Conservation (phyloP, 768 basidiomycete species). For the Kwoniella pini region DNA sequence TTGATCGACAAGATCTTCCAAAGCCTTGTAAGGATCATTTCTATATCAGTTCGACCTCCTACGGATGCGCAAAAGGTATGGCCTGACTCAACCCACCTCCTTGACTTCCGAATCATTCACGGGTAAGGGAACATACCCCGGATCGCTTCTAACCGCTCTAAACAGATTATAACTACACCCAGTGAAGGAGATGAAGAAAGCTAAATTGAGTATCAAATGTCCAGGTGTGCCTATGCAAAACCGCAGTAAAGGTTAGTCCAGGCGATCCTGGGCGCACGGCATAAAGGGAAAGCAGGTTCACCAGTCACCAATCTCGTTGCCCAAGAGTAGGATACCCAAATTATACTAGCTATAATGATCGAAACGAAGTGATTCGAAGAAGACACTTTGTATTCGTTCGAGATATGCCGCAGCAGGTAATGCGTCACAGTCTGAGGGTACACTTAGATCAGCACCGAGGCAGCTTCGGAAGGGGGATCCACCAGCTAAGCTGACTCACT, state of each 20-base stretch:
- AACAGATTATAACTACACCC: conserved; percentile 88
- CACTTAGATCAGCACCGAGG: not conserved
- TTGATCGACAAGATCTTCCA: conserved; percentile 85
- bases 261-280: too few relatives aligned
- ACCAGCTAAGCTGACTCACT: conserved; percentile 58
- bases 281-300: conserved; percentile 54
- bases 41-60: too few relatives aligned
- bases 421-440: conserved; percentile 20
- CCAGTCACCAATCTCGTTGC: conserved; percentile 71
- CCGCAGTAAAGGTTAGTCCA: too few relatives aligned
- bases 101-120: conserved; percentile 81
- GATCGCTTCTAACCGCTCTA: conserved; percentile 81
- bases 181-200: conserved; percentile 69
- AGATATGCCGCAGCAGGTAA: conserved; percentile 66
- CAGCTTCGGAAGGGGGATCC: not conserved
- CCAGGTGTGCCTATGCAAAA: conserved; percentile 68
- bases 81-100: conserved; percentile 72
- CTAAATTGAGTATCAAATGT: conserved; percentile 72
- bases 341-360: conserved; percentile 78
- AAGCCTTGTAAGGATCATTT: conserved; percentile 62
- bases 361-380: conserved; percentile 90
- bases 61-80: too few relatives aligned
- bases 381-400: conserved; percentile 78
- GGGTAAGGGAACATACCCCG: conserved; percentile 81
- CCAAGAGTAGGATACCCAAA: conserved; percentile 88